A percentile compares a stretch with the other conserved stretches of the same genome.
Evolutionary conservation across 2,329 filamentous ascomycete species (phyloP).

Genomic region (Stylonectria norvegica): DNA sequence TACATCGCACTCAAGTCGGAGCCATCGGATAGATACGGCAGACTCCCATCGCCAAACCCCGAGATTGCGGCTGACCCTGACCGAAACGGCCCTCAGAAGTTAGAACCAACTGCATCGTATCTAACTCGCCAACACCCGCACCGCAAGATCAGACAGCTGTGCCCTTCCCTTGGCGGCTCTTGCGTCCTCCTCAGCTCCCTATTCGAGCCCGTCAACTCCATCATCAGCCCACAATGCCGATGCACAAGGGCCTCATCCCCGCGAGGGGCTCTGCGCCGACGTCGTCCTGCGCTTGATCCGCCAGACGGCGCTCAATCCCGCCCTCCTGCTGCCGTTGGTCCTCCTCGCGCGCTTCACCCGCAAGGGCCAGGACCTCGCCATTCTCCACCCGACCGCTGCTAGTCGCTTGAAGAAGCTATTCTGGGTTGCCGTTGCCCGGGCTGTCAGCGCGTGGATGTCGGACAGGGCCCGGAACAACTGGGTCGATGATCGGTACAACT

Average conservation of each 20-base stretch:
- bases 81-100: too few species aligned
- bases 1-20: too few species aligned
- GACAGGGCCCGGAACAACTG: slow-evolving; percentile 36
- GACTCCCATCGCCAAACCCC: too few species aligned
- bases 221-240: slow-evolving; percentile 27
- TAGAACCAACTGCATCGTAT: too few species aligned
- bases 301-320: slow-evolving; percentile 61
- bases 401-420: slow-evolving; percentile 43
- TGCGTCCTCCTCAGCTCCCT: too few species aligned
- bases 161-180: too few species aligned
- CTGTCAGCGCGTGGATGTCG: slow-evolving; percentile 31
- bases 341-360: slow-evolving; percentile 62
- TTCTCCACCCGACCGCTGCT: slow-evolving; percentile 50
- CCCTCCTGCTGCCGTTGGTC: slow-evolving; percentile 60
- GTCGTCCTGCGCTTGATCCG: slow-evolving; percentile 56
- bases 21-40: too few species aligned
- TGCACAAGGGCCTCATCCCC: slow-evolving; percentile 53
- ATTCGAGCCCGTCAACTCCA: background rate
- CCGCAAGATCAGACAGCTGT: too few species aligned
- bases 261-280: slow-evolving; percentile 59
- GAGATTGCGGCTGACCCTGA: too few species aligned
- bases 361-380: slow-evolving; percentile 52
- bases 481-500: slow-evolving; percentile 51
- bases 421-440: slow-evolving; percentile 28
- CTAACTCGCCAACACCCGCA: too few species aligned